These are phyloP conservation scores for Mycena rosella DNA, from an alignment of 768 basidiomycete genomes.

Conservation along the genomic window DNA sequence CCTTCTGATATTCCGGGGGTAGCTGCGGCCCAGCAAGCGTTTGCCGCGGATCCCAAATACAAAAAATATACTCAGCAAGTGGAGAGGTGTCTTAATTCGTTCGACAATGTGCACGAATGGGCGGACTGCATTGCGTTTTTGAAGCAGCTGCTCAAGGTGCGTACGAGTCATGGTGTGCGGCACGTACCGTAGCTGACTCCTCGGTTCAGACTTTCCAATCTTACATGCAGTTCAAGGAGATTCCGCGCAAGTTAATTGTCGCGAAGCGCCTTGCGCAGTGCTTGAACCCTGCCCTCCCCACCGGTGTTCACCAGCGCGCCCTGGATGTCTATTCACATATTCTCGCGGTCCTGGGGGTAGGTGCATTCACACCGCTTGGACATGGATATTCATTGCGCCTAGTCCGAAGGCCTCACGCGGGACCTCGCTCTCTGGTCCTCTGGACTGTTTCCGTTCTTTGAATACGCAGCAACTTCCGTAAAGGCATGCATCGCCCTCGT, in stretches of 20 bases:
- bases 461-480: constrained; percentile 99
- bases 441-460: constrained; percentile 98
- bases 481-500: constrained; percentile 65
- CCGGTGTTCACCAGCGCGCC: constrained; percentile 96
- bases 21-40: constrained; percentile 67
- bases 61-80: constrained; percentile 95
- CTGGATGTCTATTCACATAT: constrained; percentile 96
- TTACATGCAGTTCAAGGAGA: constrained; percentile 95
- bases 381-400: constrained; percentile 24
- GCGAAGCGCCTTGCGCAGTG: constrained; percentile 97
- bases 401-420: constrained; percentile 88
- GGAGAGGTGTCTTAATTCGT: constrained; percentile 92
- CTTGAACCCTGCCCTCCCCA: constrained; percentile 96
- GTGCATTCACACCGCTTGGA: constrained; percentile 40
- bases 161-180: constrained; percentile 22
- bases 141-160: constrained; percentile 91
- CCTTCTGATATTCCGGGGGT: constrained; percentile 16
- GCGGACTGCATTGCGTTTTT: constrained; percentile 99
- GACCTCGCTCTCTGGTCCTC: constrained; percentile 96
- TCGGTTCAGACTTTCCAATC: constrained; percentile 85
- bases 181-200: constrained; percentile 10
- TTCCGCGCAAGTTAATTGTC: constrained; percentile 94
- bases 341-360: constrained; percentile 89
- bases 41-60: constrained; percentile 89
- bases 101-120: constrained; percentile 98